Percentiles rank a stretch among this genome's conserved stretches.
Conservation (phyloP, 192 early-diverging fungal species). For the Chytriomyces sp. region DNA sequence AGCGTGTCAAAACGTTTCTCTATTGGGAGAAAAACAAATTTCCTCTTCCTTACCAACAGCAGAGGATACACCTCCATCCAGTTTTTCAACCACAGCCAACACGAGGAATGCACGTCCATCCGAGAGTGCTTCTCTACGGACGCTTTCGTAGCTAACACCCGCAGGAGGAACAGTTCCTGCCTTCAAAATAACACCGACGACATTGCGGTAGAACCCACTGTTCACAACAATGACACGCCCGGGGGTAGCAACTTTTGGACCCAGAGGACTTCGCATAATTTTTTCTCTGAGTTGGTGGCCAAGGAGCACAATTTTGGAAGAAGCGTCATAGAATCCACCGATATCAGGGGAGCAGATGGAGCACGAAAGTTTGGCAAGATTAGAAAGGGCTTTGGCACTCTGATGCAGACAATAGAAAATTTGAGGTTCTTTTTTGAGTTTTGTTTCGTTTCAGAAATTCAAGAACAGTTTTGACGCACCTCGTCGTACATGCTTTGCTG, state of each 20-base stretch:
- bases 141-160: constrained; percentile 1
- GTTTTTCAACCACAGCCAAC: constrained; percentile 40
- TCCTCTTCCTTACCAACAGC: constrained; percentile 3
- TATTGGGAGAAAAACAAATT: background rate
- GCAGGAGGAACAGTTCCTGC: constrained; percentile 47
- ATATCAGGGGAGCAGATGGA: constrained; percentile 82
- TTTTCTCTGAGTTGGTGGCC: constrained; percentile 62
- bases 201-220: constrained; percentile 69
- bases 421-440: background rate
- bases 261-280: constrained; percentile 60
- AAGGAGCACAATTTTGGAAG: constrained; percentile 56
- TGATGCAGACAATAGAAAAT: constrained; percentile 19
- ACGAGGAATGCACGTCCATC: constrained; percentile 40
- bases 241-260: constrained; percentile 65
- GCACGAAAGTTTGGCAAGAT: constrained; percentile 72
- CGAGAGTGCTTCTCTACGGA: constrained; percentile 9
- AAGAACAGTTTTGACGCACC: constrained; percentile 39
- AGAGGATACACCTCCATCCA: constrained; percentile 1
- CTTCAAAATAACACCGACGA: constrained; percentile 67
- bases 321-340: constrained; percentile 71
- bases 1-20: background rate
- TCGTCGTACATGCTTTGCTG: constrained; percentile 73
- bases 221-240: constrained; percentile 85
- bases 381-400: constrained; percentile 66
- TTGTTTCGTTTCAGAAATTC: background rate